Evolutionary conservation across 805 yeast species (phyloP), one percentile per base, ranked within the genome.

Genomic region (Peterozyma toletana): DNA sequence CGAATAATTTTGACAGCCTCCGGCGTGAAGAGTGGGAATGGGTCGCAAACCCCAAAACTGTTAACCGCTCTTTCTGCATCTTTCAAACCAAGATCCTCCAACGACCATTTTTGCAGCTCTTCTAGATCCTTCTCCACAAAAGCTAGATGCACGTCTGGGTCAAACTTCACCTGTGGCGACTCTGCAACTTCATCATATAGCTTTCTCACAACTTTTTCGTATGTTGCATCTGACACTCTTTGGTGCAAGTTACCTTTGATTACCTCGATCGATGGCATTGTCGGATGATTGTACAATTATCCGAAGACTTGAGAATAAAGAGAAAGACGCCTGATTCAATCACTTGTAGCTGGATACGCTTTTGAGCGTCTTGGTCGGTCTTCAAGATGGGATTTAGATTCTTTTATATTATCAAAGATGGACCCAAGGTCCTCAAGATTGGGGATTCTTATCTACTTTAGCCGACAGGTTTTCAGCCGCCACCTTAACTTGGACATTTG

Each of bases 1-100:
- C 73, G 67, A 73, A 78, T 68, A 51, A 78, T 70, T 35, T 68
- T 68, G 42, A 76, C 63, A 3, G 83, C 83, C 51, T 78, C 83
- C 38, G 72, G 72, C 1, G 81, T 72, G 56, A 78, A 72, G 35
- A 78, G 57, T 7, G 80, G 80, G 56, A 78, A 78, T 2, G 84
- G 80, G 46, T 70, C 78, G 38, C 73, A 63, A 16, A 77, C 81
- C 3, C 71, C 73, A 47, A 66, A 58, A 5, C 60, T 59, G 21
- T 66, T 58, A 27, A 68, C 52, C 17, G 58, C 62, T 50, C 67
- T 70, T 45, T 59, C 50, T 29, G 56, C 54, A 48, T 53, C 48
- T 18, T 62, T 48, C 47, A 65, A 56, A 1, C 68, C 70, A 51
- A 68, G 57, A 41, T 67, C 70, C 43, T 62, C 33, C 16, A 44